Base-by-base conservation (phyloP, 305 asterid genomes). In the Caryopteris hybrid region DNA sequence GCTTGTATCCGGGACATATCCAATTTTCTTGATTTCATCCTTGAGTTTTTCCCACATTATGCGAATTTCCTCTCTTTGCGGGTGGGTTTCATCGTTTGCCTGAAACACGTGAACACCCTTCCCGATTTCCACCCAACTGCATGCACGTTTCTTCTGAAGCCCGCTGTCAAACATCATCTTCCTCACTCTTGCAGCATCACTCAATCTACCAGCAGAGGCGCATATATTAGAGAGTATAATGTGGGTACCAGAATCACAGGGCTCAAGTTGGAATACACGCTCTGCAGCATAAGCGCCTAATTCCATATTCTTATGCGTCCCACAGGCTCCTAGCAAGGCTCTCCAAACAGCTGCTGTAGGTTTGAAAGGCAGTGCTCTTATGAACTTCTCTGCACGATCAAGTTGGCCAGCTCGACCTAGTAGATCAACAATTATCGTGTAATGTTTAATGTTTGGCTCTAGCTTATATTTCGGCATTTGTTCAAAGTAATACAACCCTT, bases 251-350 rank as follows among this genome's bases (percentile, higher is more conserved):
- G 91, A 86, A 72, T 91, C 97, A 16, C 41, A 55, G 3, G 91
- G 91, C 66, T 91, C 96, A 2, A 91, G 91, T 72, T 87, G 85
- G 64, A 89, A 83, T 36, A 87, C 91, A 10, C 71, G 84, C 79
- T 86, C 90, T 2, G 91, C 96, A 12, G 96, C 96, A 63, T 68
- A 87, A 55, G 72, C 84, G 22, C 93, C 96, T 76, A 87, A 57
- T 45, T 84, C 89, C 78, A 76, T 76, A 55, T 91, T 80, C 76
- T 76, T 87, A 59, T 89, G 86, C 85, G 78, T 84, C 66, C 91
- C 78, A 71, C 93, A 87, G 56, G 97, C 95, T 61, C 96, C 95
- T 52, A 91, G 91, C 80, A 91, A 73, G 21, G 94, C 92, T 78
- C 85, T 87, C 97, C 97, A 89, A 58, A 87, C 54, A 12, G 78